These are phyloP conservation scores for Botrytis elliptica DNA, from an alignment of 2,329 filamentous ascomycete species.

Conservation along the genomic window DNA sequence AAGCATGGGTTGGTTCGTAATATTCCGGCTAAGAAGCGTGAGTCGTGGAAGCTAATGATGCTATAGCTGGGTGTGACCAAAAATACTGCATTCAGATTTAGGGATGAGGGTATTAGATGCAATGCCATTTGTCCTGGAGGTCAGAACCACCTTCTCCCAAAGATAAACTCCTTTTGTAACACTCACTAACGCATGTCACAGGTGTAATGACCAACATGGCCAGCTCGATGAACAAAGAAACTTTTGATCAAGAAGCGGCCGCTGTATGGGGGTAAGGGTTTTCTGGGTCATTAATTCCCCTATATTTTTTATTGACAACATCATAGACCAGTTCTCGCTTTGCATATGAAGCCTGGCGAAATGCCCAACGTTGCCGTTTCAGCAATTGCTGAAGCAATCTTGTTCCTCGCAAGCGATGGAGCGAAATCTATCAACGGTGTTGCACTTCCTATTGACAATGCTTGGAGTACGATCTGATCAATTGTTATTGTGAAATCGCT, in stretches of 20 bases:
- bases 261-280: background rate
- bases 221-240: background rate
- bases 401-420: conserved; percentile 41
- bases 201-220: background rate
- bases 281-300: background rate
- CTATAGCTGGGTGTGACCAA: conserved; percentile 46
- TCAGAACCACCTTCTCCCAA: conserved; percentile 21
- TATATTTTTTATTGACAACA: background rate
- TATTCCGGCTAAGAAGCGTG: background rate
- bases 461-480: conserved; percentile 40
- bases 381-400: conserved; percentile 42
- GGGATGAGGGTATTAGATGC: conserved; percentile 46
- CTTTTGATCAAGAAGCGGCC: background rate
- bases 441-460: conserved; percentile 41
- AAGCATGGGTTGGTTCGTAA: conserved; percentile 44
- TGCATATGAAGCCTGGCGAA: conserved; percentile 34
- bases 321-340: conserved; percentile 36
- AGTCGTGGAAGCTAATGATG: background rate
- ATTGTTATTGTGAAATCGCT: background rate
- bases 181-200: background rate
- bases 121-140: conserved; percentile 47
- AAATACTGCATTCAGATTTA: conserved; percentile 48
- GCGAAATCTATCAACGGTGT: conserved; percentile 42
- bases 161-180: background rate
- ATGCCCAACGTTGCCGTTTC: conserved; percentile 34